phyloP scores from a whole-genome alignment of 2,329 filamentous ascomycete species.

The Plenodomus tracheiphilus region DNA sequence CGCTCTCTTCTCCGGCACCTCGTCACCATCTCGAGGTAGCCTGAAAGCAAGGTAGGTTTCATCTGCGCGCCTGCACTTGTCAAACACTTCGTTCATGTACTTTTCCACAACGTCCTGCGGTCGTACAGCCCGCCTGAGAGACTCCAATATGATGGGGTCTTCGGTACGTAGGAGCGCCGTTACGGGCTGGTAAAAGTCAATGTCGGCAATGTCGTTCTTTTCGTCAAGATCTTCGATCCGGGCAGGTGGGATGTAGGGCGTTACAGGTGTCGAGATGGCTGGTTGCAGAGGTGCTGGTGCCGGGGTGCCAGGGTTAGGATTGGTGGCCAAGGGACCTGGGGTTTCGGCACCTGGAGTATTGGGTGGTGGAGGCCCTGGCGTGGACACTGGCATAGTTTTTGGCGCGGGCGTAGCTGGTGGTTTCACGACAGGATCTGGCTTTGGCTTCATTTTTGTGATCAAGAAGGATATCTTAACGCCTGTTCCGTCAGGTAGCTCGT shows the following conservation, averaged over 20 bases:
- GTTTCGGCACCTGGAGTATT: constrained; percentile 1
- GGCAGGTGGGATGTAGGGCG: constrained; percentile 30
- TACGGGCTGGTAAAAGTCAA: constrained; percentile 70
- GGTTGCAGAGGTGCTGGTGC: constrained; percentile 17
- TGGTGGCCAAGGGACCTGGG: not conserved
- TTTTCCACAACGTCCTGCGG: constrained; percentile 42
- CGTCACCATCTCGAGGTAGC: constrained; percentile 51
- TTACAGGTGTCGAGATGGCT: constrained; percentile 9
- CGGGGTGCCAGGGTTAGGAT: constrained; percentile 5
- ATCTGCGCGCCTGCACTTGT: constrained; percentile 58
- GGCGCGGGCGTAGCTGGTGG: constrained; percentile 34
- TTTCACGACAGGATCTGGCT: constrained; percentile 44
- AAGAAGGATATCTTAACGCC: constrained; percentile 75
- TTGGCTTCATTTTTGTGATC: constrained; percentile 67
- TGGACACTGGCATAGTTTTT: constrained; percentile 9
- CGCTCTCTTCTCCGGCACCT: constrained; percentile 19
- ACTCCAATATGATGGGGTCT: constrained; percentile 57
- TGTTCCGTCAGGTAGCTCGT: constrained; percentile 64
- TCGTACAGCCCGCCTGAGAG: constrained; percentile 60
- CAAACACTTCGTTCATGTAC: constrained; percentile 53
- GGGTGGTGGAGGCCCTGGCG: constrained; percentile 3
- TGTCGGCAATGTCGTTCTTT: constrained; percentile 50
- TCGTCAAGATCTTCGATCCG: constrained; percentile 44
- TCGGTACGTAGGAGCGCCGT: constrained; percentile 61
- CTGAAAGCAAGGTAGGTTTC: constrained; percentile 60